Percentiles rank a stretch among this genome's conserved stretches.
phyloP scores from a whole-genome alignment of 176 grass and related monocot species.

The Carex parvula region DNA sequence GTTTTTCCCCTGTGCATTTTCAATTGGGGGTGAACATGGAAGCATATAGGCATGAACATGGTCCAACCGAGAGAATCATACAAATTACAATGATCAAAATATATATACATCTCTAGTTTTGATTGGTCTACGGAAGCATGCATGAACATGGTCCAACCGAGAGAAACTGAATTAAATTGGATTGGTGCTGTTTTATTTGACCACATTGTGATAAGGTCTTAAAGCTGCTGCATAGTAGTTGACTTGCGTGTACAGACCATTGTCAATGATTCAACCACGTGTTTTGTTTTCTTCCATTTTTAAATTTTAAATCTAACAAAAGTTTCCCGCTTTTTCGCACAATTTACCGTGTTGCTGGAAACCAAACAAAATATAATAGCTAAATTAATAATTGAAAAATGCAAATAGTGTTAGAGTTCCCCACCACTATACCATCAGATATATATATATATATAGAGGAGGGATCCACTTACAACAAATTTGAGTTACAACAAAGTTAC shows the following conservation, averaged over 20 bases:
- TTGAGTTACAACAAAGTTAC: no score
- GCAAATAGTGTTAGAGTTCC: background rate
- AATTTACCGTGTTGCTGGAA: constrained; percentile 8
- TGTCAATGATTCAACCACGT: constrained; percentile 24
- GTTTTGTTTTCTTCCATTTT: constrained; percentile 18
- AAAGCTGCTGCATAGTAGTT: background rate
- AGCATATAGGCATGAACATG: background rate
- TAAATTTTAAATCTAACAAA: background rate
- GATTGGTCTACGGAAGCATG: background rate
- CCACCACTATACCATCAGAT: background rate
- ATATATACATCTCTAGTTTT: background rate
- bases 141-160: background rate
- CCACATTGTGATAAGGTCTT: background rate
- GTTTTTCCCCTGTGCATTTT: background rate
- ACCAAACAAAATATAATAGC: background rate
- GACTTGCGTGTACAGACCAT: background rate
- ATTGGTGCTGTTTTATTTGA: constrained; percentile 16
- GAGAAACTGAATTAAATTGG: background rate
- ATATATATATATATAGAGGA: no score
- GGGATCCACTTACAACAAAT: no score
- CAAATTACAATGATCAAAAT: no score
- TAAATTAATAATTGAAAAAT: background rate
- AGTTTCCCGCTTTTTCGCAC: background rate
- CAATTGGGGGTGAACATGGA: background rate
- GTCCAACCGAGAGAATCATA: background rate